A percentile compares a stretch with the other conserved stretches of the same genome.
phyloP scores from a whole-genome alignment of 495 filamentous ascomycete species.

The Penicillium egyptiacum region DNA sequence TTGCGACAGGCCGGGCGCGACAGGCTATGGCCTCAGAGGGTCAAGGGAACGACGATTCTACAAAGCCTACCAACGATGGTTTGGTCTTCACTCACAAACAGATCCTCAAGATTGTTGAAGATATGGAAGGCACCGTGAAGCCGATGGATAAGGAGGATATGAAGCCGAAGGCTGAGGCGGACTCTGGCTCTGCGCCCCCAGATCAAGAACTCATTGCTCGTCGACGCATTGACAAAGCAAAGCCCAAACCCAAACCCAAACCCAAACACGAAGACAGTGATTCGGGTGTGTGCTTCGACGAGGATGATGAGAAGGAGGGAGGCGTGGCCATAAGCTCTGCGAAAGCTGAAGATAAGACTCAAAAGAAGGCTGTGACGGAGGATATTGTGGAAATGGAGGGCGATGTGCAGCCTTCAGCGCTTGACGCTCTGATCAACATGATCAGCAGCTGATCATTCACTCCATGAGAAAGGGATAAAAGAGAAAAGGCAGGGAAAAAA shows the following conservation, averaged over 20 bases:
- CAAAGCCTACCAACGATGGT: not conserved
- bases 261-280: not conserved
- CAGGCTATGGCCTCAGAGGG: not conserved
- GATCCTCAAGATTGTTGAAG: constrained; percentile 1
- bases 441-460: not conserved
- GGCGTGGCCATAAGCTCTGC: not conserved
- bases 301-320: constrained; percentile 1
- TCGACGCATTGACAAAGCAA: not conserved
- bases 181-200: not conserved
- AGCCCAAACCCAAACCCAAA: not conserved
- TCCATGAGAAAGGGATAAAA: too few relatives aligned
- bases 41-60: not conserved
- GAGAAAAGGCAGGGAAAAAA: too few relatives aligned
- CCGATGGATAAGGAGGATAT: not conserved
- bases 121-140: not conserved
- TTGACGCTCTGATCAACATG: constrained; percentile 19
- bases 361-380: constrained; percentile 1
- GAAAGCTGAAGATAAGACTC: not conserved
- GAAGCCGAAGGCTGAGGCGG: not conserved
- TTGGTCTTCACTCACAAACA: constrained; percentile 16
- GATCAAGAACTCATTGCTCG: not conserved
- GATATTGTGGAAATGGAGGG: constrained; percentile 33
- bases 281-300: not conserved
- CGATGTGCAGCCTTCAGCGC: constrained; percentile 29
- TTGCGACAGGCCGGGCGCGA: constrained; percentile 50